These are phyloP conservation scores for Lasiosphaeris hirsuta DNA, from an alignment of 495 filamentous ascomycete species.

Conservation along the genomic window DNA sequence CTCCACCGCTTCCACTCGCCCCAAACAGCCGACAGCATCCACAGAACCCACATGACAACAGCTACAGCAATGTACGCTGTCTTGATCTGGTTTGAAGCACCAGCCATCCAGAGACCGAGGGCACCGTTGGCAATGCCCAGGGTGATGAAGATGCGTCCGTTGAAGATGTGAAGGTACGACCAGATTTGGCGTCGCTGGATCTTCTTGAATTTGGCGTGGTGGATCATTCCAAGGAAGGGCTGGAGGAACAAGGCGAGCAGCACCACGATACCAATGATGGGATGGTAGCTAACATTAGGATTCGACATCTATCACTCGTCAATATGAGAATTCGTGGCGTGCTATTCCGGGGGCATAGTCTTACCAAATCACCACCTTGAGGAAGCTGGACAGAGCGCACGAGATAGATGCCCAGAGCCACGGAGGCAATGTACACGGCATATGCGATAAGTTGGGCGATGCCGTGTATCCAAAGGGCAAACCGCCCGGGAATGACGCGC, in stretches of 20 bases:
- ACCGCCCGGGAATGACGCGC: slow-evolving; percentile 39
- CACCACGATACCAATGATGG: slow-evolving; percentile 59
- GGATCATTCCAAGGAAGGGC: slow-evolving; percentile 57
- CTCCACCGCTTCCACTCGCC: slow-evolving; percentile 21
- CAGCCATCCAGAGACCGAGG: slow-evolving; percentile 54
- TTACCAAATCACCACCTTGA: slow-evolving; percentile 25
- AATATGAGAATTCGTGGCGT: neutral
- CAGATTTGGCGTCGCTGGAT: slow-evolving; percentile 45
- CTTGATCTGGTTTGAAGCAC: slow-evolving; percentile 24
- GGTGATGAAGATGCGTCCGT: slow-evolving; percentile 57
- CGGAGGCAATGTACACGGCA: slow-evolving; percentile 47
- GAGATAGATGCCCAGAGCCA: slow-evolving; percentile 56
- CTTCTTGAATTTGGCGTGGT: slow-evolving; percentile 56
- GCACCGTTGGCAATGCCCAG: slow-evolving; percentile 68
- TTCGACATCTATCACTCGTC: slow-evolving; percentile 21
- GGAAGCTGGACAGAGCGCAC: slow-evolving; percentile 35
- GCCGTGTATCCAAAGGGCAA: slow-evolving; percentile 48
- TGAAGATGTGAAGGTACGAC: slow-evolving; percentile 62
- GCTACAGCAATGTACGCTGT: slow-evolving; percentile 37
- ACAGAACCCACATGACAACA: slow-evolving; percentile 31
- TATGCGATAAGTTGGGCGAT: slow-evolving; percentile 52
- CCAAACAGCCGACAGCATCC: slow-evolving; percentile 28
- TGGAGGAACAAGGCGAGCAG: slow-evolving; percentile 53
- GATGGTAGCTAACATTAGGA: slow-evolving; percentile 36
- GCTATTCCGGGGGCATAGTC: neutral